phyloP scores from a whole-genome alignment of 1,139 yeast genomes.

The Geotrichum bryndzae region DNA sequence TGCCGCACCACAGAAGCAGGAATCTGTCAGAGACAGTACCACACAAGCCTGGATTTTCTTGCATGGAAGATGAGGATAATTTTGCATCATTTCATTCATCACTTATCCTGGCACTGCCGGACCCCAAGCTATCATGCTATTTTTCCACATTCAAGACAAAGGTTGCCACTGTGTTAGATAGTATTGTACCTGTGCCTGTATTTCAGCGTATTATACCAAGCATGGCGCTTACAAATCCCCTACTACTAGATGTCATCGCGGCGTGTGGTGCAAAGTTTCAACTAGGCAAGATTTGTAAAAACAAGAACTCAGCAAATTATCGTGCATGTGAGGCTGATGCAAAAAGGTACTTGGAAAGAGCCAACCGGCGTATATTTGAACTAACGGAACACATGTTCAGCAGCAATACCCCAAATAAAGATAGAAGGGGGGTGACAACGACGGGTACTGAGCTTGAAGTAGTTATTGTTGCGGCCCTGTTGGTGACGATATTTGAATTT shows the following conservation, averaged over 20 bases:
- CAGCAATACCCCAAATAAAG: neutral
- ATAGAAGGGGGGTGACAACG: neutral
- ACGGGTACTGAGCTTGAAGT: neutral
- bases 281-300: neutral
- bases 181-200: constrained; percentile 11
- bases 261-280: constrained; percentile 16
- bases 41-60: neutral
- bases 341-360: neutral
- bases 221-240: constrained; percentile 15
- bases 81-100: neutral
- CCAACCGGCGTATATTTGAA: neutral
- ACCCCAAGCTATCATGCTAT: neutral
- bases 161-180: constrained; percentile 14
- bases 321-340: neutral
- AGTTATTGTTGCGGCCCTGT: neutral
- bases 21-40: neutral
- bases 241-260: constrained; percentile 11
- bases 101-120: neutral
- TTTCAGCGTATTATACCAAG: constrained; percentile 15
- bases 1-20: neutral
- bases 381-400: neutral
- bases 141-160: neutral
- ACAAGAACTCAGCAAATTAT: neutral
- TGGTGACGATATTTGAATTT: neutral
- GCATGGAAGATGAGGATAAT: neutral